Percentiles rank a stretch among this genome's conserved stretches.
These are phyloP conservation scores for Hyaloscypha hepaticicola DNA, from an alignment of 495 filamentous ascomycete genomes.

Conservation along the genomic window DNA sequence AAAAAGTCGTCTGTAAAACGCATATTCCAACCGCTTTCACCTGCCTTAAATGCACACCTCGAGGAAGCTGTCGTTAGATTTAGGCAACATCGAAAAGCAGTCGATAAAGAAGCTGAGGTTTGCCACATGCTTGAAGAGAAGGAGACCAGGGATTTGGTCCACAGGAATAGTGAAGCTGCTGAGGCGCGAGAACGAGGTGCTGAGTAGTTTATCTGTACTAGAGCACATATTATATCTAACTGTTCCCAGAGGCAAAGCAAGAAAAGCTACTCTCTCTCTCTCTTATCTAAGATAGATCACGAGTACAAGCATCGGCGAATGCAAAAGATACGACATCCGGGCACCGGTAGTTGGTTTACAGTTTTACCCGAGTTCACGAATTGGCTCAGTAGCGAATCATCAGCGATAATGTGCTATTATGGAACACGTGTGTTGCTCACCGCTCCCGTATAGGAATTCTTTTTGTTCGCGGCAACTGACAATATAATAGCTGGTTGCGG, in stretches of 20 bases:
- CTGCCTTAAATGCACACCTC: conserved; percentile 29
- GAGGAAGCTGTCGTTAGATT: conserved; percentile 30
- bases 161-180: conserved; percentile 8
- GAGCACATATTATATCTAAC: background rate
- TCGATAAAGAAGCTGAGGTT: conserved; percentile 34
- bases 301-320: conserved; percentile 23
- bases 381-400: background rate
- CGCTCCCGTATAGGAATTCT: background rate
- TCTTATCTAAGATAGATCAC: conserved; percentile 15
- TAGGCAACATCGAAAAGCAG: conserved; percentile 29
- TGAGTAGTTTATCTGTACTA: conserved; percentile 5
- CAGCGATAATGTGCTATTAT: background rate
- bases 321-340: conserved; percentile 14
- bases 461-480: background rate
- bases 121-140: conserved; percentile 35
- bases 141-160: conserved; percentile 1
- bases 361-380: conserved; percentile 5
- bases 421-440: background rate
- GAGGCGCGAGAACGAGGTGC: conserved; percentile 14
- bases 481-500: background rate
- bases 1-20: conserved; percentile 23
- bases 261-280: too few species aligned
- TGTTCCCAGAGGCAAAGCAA: conserved; percentile 15
- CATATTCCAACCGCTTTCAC: conserved; percentile 15
- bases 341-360: conserved; percentile 21